Evolutionary conservation across 768 basidiomycete genomes (phyloP).

Genomic region (Psilocybe subaeruginosa): DNA sequence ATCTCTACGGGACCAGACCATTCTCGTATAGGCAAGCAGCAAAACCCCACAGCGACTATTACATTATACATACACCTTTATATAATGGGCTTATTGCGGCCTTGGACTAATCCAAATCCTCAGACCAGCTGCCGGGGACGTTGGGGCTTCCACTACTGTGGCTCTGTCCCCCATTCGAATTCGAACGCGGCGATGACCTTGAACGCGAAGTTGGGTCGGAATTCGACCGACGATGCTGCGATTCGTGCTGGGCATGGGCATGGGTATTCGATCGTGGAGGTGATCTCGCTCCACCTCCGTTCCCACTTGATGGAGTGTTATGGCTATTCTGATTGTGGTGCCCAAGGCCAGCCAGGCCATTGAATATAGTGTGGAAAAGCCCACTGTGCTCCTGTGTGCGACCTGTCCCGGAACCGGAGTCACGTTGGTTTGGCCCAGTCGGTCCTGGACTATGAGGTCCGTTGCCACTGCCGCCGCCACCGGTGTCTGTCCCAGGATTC

Average conservation of each 20-base stretch:
- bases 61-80: not conserved
- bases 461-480: not conserved
- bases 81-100: not conserved
- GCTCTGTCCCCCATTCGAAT: constrained; percentile 12
- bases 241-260: constrained; percentile 6
- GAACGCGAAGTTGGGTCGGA: constrained; percentile 32
- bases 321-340: constrained; percentile 9
- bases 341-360: constrained; percentile 25
- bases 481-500: constrained; percentile 17
- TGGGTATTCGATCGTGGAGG: constrained; percentile 9
- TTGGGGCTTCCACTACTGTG: constrained; percentile 24
- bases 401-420: constrained; percentile 17
- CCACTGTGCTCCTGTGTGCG: constrained; percentile 23
- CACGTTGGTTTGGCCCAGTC: constrained; percentile 8
- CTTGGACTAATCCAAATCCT: constrained; percentile 39
- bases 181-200: constrained; percentile 15
- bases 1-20: not conserved
- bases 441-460: not conserved
- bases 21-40: not conserved
- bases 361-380: constrained; percentile 38
- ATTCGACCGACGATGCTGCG: constrained; percentile 35
- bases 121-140: constrained; percentile 47
- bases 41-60: not conserved
- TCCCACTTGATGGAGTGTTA: constrained; percentile 3
- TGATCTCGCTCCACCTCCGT: constrained; percentile 17